A percentile compares a stretch with the other conserved stretches of the same genome.
Evolutionary conservation across 2,329 filamentous ascomycete species (phyloP).

Genomic region (Paecilomyces sp.): DNA sequence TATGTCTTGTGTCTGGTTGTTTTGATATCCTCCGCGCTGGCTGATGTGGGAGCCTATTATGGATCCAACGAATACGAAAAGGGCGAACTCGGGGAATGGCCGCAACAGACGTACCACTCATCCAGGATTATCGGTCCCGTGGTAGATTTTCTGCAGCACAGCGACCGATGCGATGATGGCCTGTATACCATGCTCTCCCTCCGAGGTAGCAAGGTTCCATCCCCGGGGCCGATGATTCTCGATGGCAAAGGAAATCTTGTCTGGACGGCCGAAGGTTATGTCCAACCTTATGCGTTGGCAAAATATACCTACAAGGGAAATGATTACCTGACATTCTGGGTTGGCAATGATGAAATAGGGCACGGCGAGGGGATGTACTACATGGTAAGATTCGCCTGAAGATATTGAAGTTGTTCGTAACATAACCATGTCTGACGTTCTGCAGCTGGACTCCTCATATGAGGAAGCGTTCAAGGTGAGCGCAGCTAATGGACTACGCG

Average conservation of each 20-base stretch:
- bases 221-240: constrained; percentile 38
- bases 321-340: constrained; percentile 44
- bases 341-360: constrained; percentile 40
- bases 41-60: neutral
- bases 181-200: constrained; percentile 36
- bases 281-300: constrained; percentile 40
- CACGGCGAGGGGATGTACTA: constrained; percentile 42
- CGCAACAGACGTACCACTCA: constrained; percentile 18
- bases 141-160: constrained; percentile 17
- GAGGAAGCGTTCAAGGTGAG: constrained; percentile 28
- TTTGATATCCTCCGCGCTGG: neutral
- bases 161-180: constrained; percentile 29
- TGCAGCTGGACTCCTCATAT: constrained; percentile 24
- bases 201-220: constrained; percentile 22
- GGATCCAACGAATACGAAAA: constrained; percentile 8
- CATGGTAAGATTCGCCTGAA: constrained; percentile 28
- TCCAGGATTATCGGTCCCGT: constrained; percentile 15
- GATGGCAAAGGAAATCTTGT: constrained; percentile 39
- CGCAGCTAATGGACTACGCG: constrained; percentile 28
- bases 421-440: constrained; percentile 16
- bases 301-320: constrained; percentile 39
- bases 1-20: neutral
- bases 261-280: constrained; percentile 31
- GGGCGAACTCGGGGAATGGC: constrained; percentile 17
- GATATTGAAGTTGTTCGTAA: constrained; percentile 3